Evolutionary conservation across 257 asterid genomes (phyloP).

Genomic region (Nicotiana benthamiana): DNA sequence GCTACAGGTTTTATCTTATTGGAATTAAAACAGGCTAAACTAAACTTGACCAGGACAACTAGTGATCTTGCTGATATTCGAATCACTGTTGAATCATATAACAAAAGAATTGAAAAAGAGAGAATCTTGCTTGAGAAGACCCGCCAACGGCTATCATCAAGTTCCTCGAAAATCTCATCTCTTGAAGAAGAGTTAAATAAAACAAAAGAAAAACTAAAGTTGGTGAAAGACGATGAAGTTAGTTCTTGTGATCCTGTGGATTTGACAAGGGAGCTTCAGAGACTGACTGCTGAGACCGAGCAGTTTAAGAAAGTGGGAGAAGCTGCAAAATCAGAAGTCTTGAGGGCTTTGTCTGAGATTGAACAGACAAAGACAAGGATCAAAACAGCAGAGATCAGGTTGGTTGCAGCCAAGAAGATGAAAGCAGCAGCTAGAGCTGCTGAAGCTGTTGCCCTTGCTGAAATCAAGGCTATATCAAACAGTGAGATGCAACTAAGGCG

Average conservation of each 20-base stretch:
- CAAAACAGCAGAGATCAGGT: constrained; percentile 59
- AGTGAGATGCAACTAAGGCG: constrained; percentile 19
- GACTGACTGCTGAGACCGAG: constrained; percentile 62
- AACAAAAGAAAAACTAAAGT: constrained; percentile 32
- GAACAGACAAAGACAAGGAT: constrained; percentile 54
- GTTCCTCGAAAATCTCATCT: constrained; percentile 38
- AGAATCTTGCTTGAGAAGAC: constrained; percentile 70
- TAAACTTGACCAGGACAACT: constrained; percentile 57
- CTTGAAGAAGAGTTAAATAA: constrained; percentile 61
- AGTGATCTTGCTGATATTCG: constrained; percentile 70
- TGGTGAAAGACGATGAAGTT: constrained; percentile 25
- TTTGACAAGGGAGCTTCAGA: constrained; percentile 50
- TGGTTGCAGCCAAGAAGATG: constrained; percentile 79
- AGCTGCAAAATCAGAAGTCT: constrained; percentile 50
- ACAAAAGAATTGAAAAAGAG: constrained; percentile 70
- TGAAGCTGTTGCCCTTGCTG: constrained; percentile 78
- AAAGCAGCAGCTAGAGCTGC: constrained; percentile 84
- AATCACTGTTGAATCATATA: constrained; percentile 61
- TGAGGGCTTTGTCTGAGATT: constrained; percentile 57
- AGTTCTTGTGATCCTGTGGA: constrained; percentile 27
- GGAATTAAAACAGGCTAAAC: constrained; percentile 78
- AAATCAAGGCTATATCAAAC: constrained; percentile 55
- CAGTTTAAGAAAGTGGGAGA: constrained; percentile 61
- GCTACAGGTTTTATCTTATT: constrained; percentile 57
- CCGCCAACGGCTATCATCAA: constrained; percentile 59